Evolutionary conservation across 768 basidiomycete genomes (phyloP).

Genomic region (Pleurotus salmoneostramineus): DNA sequence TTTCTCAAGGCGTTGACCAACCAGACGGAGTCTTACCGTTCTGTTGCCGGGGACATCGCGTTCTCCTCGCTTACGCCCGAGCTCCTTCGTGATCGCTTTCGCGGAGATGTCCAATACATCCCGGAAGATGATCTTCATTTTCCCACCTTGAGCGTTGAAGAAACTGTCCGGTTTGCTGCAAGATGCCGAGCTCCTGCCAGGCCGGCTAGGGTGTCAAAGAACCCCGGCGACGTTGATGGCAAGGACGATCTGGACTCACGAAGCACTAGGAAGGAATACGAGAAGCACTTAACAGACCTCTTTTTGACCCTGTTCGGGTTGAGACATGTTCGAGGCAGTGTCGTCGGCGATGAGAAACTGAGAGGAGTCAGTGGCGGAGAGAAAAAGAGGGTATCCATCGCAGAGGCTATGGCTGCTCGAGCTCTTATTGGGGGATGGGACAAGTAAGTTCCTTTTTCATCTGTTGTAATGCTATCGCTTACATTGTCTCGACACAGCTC

Average conservation of each 20-base stretch:
- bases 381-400: slow-evolving; percentile 80
- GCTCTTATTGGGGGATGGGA: slow-evolving; percentile 71
- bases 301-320: slow-evolving; percentile 73
- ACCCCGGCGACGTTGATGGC: not conserved
- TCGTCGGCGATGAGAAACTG: slow-evolving; percentile 61
- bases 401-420: slow-evolving; percentile 62
- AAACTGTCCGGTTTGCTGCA: slow-evolving; percentile 30
- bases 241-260: not conserved
- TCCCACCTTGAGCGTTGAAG: slow-evolving; percentile 75
- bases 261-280: slow-evolving; percentile 38
- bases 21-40: slow-evolving; percentile 61
- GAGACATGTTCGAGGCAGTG: slow-evolving; percentile 64
- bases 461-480: not conserved
- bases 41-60: slow-evolving; percentile 62
- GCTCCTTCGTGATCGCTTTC: slow-evolving; percentile 59
- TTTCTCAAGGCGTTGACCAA: slow-evolving; percentile 82
- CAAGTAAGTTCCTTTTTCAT: slow-evolving; percentile 42
- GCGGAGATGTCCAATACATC: slow-evolving; percentile 78
- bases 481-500: slow-evolving; percentile 28
- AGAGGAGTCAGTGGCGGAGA: slow-evolving; percentile 68
- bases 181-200: not conserved
- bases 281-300: slow-evolving; percentile 49
- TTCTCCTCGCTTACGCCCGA: slow-evolving; percentile 74
- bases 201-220: not conserved
- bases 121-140: slow-evolving; percentile 88